Evolutionary conservation across 768 basidiomycete species (phyloP).

Genomic region (Russula olivacea): DNA sequence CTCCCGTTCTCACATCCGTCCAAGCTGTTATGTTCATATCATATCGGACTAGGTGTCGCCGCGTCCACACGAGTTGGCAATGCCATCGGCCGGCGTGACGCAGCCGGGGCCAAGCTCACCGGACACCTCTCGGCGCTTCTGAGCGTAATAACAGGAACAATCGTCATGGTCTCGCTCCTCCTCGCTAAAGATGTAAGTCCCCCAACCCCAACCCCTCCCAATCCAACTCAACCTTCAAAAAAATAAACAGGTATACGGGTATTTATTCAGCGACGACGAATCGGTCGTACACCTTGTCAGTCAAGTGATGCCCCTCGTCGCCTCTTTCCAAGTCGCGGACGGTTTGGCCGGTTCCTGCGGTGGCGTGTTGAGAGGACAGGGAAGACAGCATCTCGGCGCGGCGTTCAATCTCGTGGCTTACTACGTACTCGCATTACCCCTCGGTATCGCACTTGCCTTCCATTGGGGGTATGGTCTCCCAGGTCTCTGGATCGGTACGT

Average conservation of each 20-base stretch:
- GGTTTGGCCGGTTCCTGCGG: slow-evolving; percentile 49
- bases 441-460: slow-evolving; percentile 50
- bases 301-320: slow-evolving; percentile 47
- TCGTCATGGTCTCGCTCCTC: slow-evolving; percentile 57
- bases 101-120: slow-evolving; percentile 47
- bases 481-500: slow-evolving; percentile 47
- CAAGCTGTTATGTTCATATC: not conserved
- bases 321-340: slow-evolving; percentile 51
- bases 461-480: slow-evolving; percentile 38
- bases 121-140: slow-evolving; percentile 60
- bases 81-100: slow-evolving; percentile 54
- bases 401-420: slow-evolving; percentile 66
- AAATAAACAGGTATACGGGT: slow-evolving; percentile 49
- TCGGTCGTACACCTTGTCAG: slow-evolving; percentile 47
- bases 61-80: slow-evolving; percentile 71
- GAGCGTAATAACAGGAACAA: slow-evolving; percentile 51
- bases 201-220: not conserved
- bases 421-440: slow-evolving; percentile 47
- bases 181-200: slow-evolving; percentile 48
- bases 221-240: not conserved
- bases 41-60: slow-evolving; percentile 51
- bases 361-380: slow-evolving; percentile 45
- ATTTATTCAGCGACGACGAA: slow-evolving; percentile 60
- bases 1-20: not conserved
- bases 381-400: slow-evolving; percentile 65